Evolutionary conservation across 2,329 filamentous ascomycete genomes (phyloP).

Genomic region (Dactylonectria estremocensis): DNA sequence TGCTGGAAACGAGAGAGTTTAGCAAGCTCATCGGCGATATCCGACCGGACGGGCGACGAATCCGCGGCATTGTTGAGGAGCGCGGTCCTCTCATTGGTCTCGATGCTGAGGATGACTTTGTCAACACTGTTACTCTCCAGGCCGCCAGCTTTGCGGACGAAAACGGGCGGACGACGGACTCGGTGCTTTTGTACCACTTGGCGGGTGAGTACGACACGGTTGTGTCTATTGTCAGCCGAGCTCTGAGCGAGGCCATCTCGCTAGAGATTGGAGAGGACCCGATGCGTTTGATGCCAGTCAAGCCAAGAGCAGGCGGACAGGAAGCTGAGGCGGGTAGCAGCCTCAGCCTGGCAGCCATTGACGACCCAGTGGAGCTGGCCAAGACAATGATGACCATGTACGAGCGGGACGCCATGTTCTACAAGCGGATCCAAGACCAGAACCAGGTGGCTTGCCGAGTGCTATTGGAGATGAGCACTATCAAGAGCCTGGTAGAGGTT

Average conservation of each 20-base stretch:
- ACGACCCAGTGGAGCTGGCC: slow-evolving; percentile 73
- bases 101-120: slow-evolving; percentile 84
- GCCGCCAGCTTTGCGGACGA: slow-evolving; percentile 95
- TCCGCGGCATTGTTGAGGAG: slow-evolving; percentile 89
- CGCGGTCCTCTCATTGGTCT: slow-evolving; percentile 87
- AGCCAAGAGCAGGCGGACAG: slow-evolving; percentile 72
- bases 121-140: slow-evolving; percentile 92
- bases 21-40: slow-evolving; percentile 95
- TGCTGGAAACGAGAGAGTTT: slow-evolving; percentile 97
- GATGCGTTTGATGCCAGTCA: slow-evolving; percentile 83
- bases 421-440: slow-evolving; percentile 69
- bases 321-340: slow-evolving; percentile 66
- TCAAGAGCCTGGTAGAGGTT: slow-evolving; percentile 70
- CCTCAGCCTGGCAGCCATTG: slow-evolving; percentile 72
- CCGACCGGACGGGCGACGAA: slow-evolving; percentile 85
- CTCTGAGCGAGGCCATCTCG: slow-evolving; percentile 90
- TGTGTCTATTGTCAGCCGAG: slow-evolving; percentile 89
- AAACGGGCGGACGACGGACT: slow-evolving; percentile 92
- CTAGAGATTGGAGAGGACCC: slow-evolving; percentile 88
- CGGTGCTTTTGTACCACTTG: slow-evolving; percentile 93
- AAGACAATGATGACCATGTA: slow-evolving; percentile 76
- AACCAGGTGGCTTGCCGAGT: slow-evolving; percentile 71
- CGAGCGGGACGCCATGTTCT: slow-evolving; percentile 73
- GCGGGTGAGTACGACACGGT: slow-evolving; percentile 97
- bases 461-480: slow-evolving; percentile 73